Percentiles rank a stretch among this genome's conserved stretches.
Evolutionary conservation across 225 moss, liverwort and hornwort species (phyloP).

Genomic region (Straminergon stramineum): DNA sequence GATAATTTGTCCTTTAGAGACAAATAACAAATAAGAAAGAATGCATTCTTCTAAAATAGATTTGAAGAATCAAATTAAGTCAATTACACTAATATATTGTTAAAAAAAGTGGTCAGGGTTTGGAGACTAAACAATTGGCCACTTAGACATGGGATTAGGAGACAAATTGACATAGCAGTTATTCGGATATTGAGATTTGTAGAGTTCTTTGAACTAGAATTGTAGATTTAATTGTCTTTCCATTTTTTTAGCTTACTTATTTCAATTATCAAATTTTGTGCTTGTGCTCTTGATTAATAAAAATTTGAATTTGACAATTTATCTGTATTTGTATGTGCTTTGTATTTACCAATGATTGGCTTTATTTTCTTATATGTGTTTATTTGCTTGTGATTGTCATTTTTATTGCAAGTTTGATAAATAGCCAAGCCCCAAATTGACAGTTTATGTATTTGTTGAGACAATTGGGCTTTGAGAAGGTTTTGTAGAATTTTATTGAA

Average conservation of each 20-base stretch:
- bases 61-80: neutral
- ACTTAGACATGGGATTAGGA: neutral
- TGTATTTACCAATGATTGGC: neutral
- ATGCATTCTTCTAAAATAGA: neutral
- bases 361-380: too few relatives aligned
- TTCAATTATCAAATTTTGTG: neutral
- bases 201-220: fast-evolving
- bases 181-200: neutral
- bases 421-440: neutral
- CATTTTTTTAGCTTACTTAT: neutral
- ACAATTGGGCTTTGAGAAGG: neutral
- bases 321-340: neutral
- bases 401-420: neutral
- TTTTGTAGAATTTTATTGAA: neutral
- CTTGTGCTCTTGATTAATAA: neutral
- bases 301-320: too few relatives aligned
- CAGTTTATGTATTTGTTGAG: neutral
- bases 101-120: neutral
- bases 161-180: neutral
- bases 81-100: neutral
- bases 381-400: neutral
- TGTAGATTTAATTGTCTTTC: neutral
- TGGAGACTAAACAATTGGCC: fast-evolving
- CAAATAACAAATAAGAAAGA: neutral
- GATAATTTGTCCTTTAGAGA: neutral